Conservation (phyloP, 2,329 filamentous ascomycete genomes). For the Coniochaeta pulveracea region DNA sequence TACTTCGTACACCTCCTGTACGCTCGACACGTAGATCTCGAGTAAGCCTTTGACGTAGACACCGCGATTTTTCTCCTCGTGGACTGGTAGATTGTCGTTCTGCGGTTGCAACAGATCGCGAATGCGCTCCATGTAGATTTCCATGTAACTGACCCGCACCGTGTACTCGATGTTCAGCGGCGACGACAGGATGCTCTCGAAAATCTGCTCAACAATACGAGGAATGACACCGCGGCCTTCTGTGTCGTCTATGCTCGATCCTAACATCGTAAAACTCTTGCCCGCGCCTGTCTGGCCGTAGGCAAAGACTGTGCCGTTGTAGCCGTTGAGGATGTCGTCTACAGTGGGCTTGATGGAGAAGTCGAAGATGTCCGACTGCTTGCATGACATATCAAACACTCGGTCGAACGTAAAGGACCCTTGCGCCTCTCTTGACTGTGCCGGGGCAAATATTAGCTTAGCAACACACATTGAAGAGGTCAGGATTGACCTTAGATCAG, state of each 20-base stretch:
- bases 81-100: conserved; percentile 94
- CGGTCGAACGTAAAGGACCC: conserved; percentile 94
- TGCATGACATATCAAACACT: conserved; percentile 88
- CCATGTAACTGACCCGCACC: conserved; percentile 98
- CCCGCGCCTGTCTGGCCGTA: conserved; percentile 97
- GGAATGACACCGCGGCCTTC: conserved; percentile 88
- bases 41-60: conserved; percentile 94
- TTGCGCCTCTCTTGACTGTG: conserved; percentile 67
- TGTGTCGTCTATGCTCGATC: conserved; percentile 83
- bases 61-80: conserved; percentile 92
- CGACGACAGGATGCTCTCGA: conserved; percentile 85
- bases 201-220: conserved; percentile 94
- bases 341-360: conserved; percentile 95
- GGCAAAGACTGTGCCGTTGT: conserved; percentile 97
- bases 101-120: conserved; percentile 84
- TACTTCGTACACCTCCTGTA: conserved; percentile 92
- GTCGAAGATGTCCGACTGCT: conserved; percentile 90
- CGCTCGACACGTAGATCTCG: conserved; percentile 91
- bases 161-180: conserved; percentile 95
- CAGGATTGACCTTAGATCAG: background rate
- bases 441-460: conserved; percentile 13
- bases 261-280: conserved; percentile 99
- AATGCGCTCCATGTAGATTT: conserved; percentile 99
- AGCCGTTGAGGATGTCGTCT: conserved; percentile 96
- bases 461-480: conserved; percentile 10